These are phyloP conservation scores for Penicillium pancosmium DNA, from an alignment of 495 filamentous ascomycete species.

Conservation along the genomic window DNA sequence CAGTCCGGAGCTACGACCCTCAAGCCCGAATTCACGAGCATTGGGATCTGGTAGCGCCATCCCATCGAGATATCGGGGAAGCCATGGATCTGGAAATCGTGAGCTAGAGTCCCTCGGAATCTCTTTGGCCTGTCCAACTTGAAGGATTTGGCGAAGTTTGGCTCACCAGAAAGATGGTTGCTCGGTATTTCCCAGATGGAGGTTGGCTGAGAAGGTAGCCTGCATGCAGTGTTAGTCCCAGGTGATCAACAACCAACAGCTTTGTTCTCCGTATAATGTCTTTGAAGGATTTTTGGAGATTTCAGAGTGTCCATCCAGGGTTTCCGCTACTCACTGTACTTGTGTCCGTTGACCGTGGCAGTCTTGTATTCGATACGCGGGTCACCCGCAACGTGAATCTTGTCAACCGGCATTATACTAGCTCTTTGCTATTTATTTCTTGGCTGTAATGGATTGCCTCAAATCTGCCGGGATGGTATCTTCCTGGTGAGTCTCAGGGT, in stretches of 20 bases:
- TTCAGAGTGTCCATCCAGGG: not conserved
- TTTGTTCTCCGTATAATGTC: not conserved
- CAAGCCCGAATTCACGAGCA: slow-evolving; percentile 66
- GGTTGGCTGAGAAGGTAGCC: slow-evolving; percentile 71
- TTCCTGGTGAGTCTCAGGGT: no score
- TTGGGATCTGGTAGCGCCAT: slow-evolving; percentile 85
- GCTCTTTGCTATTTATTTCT: no score
- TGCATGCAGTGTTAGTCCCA: slow-evolving; percentile 17
- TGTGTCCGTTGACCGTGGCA: slow-evolving; percentile 61
- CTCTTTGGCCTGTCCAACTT: no score
- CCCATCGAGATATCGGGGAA: slow-evolving; percentile 70
- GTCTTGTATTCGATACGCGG: slow-evolving; percentile 63
- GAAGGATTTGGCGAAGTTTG: not conserved
- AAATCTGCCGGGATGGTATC: no score
- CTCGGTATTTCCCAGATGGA: slow-evolving; percentile 48
- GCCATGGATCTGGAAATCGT: slow-evolving; percentile 56
- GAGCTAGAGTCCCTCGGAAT: slow-evolving; percentile 4
- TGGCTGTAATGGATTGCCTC: no score
- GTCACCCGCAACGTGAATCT: slow-evolving; percentile 63
- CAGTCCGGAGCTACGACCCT: slow-evolving; percentile 78
- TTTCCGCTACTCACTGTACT: slow-evolving; percentile 52
- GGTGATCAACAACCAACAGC: no score
- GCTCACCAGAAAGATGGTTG: slow-evolving; percentile 68
- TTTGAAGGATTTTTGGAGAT: not conserved
- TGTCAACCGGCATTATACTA: slow-evolving; percentile 53